These are phyloP conservation scores for Aspergillus novofumigatus DNA, from an alignment of 2,329 filamentous ascomycete genomes.

Conservation along the genomic window DNA sequence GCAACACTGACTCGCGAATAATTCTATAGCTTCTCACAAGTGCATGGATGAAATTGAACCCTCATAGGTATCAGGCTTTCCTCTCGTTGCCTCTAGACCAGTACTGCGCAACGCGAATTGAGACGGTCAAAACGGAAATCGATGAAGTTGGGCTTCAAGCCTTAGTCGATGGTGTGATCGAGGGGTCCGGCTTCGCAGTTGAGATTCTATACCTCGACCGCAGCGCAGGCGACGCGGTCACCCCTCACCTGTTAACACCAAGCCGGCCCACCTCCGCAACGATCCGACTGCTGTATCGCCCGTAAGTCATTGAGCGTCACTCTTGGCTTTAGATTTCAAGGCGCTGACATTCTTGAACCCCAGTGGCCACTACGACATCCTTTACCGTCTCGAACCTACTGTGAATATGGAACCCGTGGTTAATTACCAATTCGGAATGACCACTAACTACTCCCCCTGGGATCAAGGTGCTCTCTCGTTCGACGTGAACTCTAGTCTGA, in stretches of 20 bases:
- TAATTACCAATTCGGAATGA: conserved; percentile 40
- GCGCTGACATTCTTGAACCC: conserved; percentile 18
- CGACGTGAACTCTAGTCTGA: conserved; percentile 38
- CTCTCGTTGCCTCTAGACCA: conserved; percentile 61
- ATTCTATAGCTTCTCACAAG: conserved; percentile 66
- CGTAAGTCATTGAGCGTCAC: conserved; percentile 45
- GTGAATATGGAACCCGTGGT: conserved; percentile 38
- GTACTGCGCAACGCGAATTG: conserved; percentile 68
- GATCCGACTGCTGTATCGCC: conserved; percentile 64
- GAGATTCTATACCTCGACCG: conserved; percentile 91
- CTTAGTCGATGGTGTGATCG: conserved; percentile 72
- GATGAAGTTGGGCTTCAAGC: conserved; percentile 82
- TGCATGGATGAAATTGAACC: conserved; percentile 75
- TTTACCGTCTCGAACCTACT: conserved; percentile 63
- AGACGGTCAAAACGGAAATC: conserved; percentile 76
- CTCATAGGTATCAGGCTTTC: conserved; percentile 67
- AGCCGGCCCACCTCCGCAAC: conserved; percentile 51
- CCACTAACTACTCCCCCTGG: conserved; percentile 36
- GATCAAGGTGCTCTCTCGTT: conserved; percentile 35
- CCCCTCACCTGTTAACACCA: conserved; percentile 39
- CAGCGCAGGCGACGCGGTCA: conserved; percentile 72
- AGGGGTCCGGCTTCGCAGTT: conserved; percentile 71
- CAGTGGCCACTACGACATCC: conserved; percentile 86
- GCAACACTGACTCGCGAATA: conserved; percentile 9
- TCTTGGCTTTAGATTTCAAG: background rate